Evolutionary conservation across 1,284 basidiomycete genomes (phyloP).

Genomic region (Bjerkandera adusta): DNA sequence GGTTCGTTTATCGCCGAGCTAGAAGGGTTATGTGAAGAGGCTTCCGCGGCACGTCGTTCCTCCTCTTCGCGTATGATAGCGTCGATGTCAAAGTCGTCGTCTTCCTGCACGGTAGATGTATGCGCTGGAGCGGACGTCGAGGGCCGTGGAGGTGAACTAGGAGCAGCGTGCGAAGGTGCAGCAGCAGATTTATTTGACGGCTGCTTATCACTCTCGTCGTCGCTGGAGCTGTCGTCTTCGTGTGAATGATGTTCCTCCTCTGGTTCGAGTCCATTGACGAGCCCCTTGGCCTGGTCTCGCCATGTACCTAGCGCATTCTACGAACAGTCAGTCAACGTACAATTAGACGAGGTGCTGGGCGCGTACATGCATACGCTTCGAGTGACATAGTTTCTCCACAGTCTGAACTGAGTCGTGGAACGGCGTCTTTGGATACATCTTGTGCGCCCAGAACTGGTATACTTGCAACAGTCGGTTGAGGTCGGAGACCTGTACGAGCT

Average conservation of each 20-base stretch:
- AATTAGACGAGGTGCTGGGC: conserved; percentile 7
- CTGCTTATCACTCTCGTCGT: conserved; percentile 3
- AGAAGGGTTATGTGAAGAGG: background rate
- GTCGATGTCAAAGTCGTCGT: conserved; percentile 54
- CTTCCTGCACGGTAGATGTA: conserved; percentile 21
- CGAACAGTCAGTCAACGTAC: conserved; percentile 6
- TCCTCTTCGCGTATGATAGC: conserved; percentile 49
- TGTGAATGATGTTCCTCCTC: conserved; percentile 33
- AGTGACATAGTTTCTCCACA: conserved; percentile 85
- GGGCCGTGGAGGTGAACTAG: conserved; percentile 42
- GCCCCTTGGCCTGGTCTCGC: conserved; percentile 67
- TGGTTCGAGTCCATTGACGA: conserved; percentile 35
- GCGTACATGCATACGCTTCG: conserved; percentile 79
- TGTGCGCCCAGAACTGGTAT: conserved; percentile 93
- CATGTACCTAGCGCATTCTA: conserved; percentile 74
- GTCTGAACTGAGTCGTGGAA: conserved; percentile 81
- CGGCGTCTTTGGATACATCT: conserved; percentile 83
- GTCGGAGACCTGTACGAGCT: conserved; percentile 58
- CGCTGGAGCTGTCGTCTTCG: conserved; percentile 22
- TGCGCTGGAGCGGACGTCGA: conserved; percentile 41
- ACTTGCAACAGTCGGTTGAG: conserved; percentile 74
- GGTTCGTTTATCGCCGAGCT: background rate
- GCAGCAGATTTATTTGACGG: background rate
- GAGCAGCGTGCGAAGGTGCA: conserved; percentile 13
- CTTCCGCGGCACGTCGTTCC: conserved; percentile 28